Evolutionary conservation across 1,139 yeast genomes (phyloP).

Genomic region (Lipomyces yarrowii): DNA sequence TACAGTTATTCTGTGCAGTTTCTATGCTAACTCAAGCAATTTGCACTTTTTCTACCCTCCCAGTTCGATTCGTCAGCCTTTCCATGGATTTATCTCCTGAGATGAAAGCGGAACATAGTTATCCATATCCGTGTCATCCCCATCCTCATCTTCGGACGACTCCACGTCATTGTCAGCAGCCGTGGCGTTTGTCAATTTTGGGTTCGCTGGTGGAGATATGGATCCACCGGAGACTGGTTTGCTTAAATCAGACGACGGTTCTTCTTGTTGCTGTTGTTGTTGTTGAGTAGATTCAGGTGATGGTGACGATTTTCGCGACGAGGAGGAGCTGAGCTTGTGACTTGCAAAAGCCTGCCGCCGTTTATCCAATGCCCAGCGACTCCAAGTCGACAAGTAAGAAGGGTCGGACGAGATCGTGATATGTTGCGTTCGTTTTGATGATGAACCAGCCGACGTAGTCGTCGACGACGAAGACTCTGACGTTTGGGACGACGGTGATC

Average conservation of each 20-base stretch:
- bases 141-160: conserved; percentile 17
- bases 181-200: too few species aligned
- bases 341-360: conserved; percentile 25
- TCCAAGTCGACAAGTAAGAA: conserved; percentile 36
- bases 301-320: not conserved
- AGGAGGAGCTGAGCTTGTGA: not conserved
- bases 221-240: not conserved
- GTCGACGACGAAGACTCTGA: conserved; percentile 22
- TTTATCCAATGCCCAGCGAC: conserved; percentile 39
- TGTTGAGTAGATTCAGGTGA: not conserved
- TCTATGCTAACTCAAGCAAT: not conserved
- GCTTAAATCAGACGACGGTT: not conserved
- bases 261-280: not conserved
- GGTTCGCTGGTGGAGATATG: not conserved
- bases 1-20: conserved; percentile 37
- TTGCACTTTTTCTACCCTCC: not conserved
- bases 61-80: not conserved
- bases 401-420: conserved; percentile 22
- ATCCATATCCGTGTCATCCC: conserved; percentile 15
- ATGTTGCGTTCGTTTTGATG: conserved; percentile 19
- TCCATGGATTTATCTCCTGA: conserved; percentile 22
- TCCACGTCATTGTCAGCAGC: not conserved
- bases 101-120: conserved; percentile 1
- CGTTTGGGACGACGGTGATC: conserved; percentile 14
- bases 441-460: not conserved